Evolutionary conservation across 805 yeast species (phyloP).

Genomic region (Tetrapisispora taiwanensis): DNA sequence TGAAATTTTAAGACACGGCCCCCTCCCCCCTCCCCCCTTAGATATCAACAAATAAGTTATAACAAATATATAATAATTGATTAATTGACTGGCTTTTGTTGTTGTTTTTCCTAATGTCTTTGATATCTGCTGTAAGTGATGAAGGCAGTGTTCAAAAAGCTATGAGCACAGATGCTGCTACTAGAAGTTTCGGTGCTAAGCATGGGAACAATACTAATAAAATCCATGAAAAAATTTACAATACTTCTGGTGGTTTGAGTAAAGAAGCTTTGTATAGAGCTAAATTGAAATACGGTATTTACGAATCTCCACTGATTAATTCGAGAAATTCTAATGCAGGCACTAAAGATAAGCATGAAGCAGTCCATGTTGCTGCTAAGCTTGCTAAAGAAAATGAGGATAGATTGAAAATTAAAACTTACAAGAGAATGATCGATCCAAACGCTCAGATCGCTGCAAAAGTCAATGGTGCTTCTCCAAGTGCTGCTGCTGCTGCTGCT

Average conservation of each 20-base stretch:
- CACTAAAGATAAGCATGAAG: conserved; percentile 44
- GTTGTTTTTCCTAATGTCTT: background rate
- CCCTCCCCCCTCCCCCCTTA: background rate
- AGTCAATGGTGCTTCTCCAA: background rate
- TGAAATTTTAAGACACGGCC: too few relatives aligned
- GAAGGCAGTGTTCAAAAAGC: background rate
- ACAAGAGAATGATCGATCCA: conserved; percentile 39
- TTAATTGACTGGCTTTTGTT: too few relatives aligned
- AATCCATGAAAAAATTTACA: conserved; percentile 40
- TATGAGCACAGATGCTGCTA: conserved; percentile 3
- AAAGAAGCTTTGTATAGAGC: conserved; percentile 69
- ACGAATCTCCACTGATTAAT: conserved; percentile 37
- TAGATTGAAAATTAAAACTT: conserved; percentile 51
- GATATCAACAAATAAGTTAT: background rate
- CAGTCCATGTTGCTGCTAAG: conserved; percentile 68
- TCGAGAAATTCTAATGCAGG: conserved; percentile 39
- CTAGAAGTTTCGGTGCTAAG: background rate
- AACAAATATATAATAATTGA: too few relatives aligned
- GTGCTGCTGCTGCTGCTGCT: conserved; percentile 6
- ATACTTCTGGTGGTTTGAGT: conserved; percentile 54
- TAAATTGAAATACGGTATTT: conserved; percentile 58
- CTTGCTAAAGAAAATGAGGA: conserved; percentile 58
- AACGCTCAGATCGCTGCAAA: conserved; percentile 26
- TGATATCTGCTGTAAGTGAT: conserved; percentile 2
- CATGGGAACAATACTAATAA: too few relatives aligned